Evolutionary conservation across 805 yeast species (phyloP).

Genomic region (Schwanniomyces pseudopolymorphus): DNA sequence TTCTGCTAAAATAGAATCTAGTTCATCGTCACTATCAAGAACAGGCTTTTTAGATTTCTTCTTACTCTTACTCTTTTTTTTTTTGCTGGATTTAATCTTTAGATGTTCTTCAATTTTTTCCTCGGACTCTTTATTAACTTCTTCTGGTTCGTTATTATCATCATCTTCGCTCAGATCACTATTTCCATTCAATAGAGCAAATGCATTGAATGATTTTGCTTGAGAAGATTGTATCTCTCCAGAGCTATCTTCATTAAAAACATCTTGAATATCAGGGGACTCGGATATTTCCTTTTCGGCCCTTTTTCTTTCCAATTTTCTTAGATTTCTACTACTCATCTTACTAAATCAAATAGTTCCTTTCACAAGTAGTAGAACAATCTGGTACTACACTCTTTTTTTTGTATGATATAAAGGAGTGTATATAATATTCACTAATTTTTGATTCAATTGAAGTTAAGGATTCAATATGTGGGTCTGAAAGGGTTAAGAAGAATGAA

Average conservation of each 20-base stretch:
- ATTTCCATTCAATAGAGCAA: constrained; percentile 40
- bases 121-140: constrained; percentile 12
- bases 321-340: constrained; percentile 54
- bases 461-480: no score
- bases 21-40: constrained; percentile 52
- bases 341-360: background rate
- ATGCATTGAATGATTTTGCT: constrained; percentile 38
- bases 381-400: background rate
- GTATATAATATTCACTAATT: background rate
- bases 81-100: constrained; percentile 19
- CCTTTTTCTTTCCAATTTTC: constrained; percentile 38
- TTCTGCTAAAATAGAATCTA: constrained; percentile 55
- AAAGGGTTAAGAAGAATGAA: no score
- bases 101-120: constrained; percentile 9
- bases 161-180: constrained; percentile 23
- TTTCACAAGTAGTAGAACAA: background rate
- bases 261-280: constrained; percentile 9
- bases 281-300: constrained; percentile 13
- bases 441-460: no score
- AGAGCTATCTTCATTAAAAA: constrained; percentile 13
- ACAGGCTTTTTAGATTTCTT: constrained; percentile 11
- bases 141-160: background rate
- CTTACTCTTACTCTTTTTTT: constrained; percentile 22
- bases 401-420: background rate
- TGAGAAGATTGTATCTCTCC: constrained; percentile 6